Evolutionary conservation across 2,329 filamentous ascomycete genomes (phyloP).

Genomic region (Rugonectria rugulosa): DNA sequence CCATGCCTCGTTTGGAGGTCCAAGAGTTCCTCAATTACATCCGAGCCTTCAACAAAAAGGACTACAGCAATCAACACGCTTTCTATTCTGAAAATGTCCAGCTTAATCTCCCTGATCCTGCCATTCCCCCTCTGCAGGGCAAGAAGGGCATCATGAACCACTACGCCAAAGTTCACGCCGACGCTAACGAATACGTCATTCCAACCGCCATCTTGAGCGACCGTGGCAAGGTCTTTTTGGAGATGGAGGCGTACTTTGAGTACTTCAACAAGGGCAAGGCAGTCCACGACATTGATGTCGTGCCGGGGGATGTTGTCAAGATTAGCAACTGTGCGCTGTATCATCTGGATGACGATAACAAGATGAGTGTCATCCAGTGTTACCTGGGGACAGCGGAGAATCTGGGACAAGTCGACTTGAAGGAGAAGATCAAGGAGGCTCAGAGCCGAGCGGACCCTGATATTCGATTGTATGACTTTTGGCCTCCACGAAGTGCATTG

Average conservation of each 20-base stretch:
- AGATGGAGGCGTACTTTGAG: conserved; percentile 12
- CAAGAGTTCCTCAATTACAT: conserved; percentile 4
- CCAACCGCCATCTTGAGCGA: conserved; percentile 1
- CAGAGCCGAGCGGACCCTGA: neutral
- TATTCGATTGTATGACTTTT: neutral
- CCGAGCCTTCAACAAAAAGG: conserved; percentile 9
- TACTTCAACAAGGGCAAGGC: conserved; percentile 3
- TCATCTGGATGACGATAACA: neutral
- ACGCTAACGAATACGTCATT: conserved; percentile 7
- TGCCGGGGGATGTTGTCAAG: conserved; percentile 9
- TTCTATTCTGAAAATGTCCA: conserved; percentile 8
- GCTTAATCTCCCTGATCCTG: neutral
- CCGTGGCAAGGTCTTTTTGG: conserved; percentile 4
- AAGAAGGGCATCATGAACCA: conserved; percentile 5
- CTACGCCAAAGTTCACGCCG: conserved; percentile 5
- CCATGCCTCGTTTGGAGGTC: neutral
- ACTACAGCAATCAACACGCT: conserved; percentile 1
- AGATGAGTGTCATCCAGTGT: neutral
- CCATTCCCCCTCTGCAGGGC: neutral
- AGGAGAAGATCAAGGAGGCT: neutral
- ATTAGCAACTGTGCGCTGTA: conserved; percentile 2
- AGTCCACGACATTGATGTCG: conserved; percentile 17
- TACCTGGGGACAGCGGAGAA: neutral
- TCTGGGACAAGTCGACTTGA: conserved; percentile 4
- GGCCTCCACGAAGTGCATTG: neutral